Evolutionary conservation across 2,329 filamentous ascomycete genomes (phyloP).

Genomic region (Scedosporium aurantiacum): DNA sequence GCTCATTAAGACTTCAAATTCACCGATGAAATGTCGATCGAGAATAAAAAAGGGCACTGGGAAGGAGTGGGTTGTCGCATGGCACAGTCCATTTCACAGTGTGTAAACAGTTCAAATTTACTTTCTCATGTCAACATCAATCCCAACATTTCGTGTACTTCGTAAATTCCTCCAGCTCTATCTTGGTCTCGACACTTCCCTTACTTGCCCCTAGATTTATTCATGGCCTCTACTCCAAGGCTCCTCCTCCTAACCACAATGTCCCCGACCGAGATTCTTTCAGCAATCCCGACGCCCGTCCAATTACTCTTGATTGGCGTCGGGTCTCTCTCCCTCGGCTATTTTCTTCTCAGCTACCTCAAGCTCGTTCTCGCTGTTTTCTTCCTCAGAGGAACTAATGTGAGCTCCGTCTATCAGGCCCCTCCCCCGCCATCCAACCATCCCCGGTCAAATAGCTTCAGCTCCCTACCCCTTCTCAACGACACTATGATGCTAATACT

Average conservation of each 20-base stretch:
- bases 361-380: slow-evolving; percentile 57
- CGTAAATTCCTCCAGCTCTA: not conserved
- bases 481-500: not conserved
- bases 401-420: slow-evolving; percentile 24
- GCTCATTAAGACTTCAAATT: no score
- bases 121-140: not conserved
- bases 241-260: not conserved
- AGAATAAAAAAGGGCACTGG: not conserved
- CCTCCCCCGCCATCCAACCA: not conserved
- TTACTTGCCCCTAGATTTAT: not conserved
- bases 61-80: not conserved
- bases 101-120: not conserved
- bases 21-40: no score
- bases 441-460: not conserved
- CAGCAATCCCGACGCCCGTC: slow-evolving; percentile 28
- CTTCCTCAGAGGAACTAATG: slow-evolving; percentile 52
- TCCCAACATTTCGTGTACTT: not conserved
- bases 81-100: not conserved
- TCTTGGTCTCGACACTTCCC: not conserved
- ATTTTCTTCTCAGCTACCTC: slow-evolving; percentile 46
- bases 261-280: not conserved
- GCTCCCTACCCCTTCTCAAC: no score
- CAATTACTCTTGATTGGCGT: slow-evolving; percentile 38
- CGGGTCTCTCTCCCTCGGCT: slow-evolving; percentile 48
- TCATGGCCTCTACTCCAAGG: not conserved